Base-by-base conservation (phyloP, 306 rosid species). In the Acmispon strigosus region DNA sequence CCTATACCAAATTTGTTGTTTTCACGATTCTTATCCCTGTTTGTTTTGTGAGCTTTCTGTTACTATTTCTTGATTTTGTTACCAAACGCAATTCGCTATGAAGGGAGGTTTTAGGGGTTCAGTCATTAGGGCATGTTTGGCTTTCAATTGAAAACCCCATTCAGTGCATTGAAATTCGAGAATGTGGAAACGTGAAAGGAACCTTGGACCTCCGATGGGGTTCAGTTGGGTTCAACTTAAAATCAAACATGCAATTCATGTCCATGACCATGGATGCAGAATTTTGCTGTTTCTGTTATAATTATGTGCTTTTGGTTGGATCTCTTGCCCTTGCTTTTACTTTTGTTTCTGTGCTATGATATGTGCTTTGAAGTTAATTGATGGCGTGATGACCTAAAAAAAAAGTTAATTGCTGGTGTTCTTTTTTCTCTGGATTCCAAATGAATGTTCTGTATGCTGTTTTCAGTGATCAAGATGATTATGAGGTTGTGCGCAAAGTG, bases 401-500 rank as follows among this genome's bases (percentile, higher is more conserved):
- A 22, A 66, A 73, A 84, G 57, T 34, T 19, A 56, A 55, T 69
- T 60, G 43, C 53, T 69, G 51, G 8, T 48, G 32, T 27, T 27
- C 3, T 34, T 50, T 69, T 60, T 60, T 48, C 27, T 51, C 24
- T 47, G 61, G 27, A 62, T 49, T 60, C 15, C 9, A 2, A 16
- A 58, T 37, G 19, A 18, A 11, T 62, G 32, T 61, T 36, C 4
- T 68, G 72, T 27, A 0, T 42, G 55, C 10, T 49, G 8, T 49
- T 81, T 78, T 67, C 89, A 88, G 99, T 32, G 89, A 89, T 62
- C 99, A 91, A 80, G 99, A 94, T 76, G 97, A 94, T 77, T 94
- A 94, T 59, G 99, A 94, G 85, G 97, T 94, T 57, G 99, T 94
- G 51, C 73, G 99, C 55, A 94, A 94, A 77, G 96, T 94, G 10